Evolutionary conservation across 1,139 yeast species (phyloP), one percentile per base, ranked within the genome.

Genomic region (Yamadazyma conglobata): DNA sequence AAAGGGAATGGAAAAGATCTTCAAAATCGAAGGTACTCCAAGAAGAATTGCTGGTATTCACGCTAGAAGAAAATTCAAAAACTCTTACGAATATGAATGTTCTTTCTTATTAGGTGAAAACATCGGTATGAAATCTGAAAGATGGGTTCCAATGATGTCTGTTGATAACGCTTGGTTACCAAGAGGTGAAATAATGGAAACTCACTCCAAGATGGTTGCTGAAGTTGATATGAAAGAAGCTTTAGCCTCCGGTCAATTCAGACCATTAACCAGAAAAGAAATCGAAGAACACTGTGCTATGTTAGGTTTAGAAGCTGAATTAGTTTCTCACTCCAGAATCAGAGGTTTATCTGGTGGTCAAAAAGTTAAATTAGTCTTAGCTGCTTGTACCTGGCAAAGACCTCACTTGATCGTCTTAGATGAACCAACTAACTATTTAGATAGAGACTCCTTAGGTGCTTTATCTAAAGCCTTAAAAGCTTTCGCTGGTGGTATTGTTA

Each of bases 201-300:
- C 97, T 47, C 98, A 91, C 79, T 74, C 96, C 67, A 91, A 91
- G 88, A 67, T 89, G 81, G 96, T 91, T 70, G 96, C 97, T 69
- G 98, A 91, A 78, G 97, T 91, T 64, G 98, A 91, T 72, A 89
- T 91, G 97, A 91, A 91, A 85, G 98, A 91, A 78, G 98, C 98
- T 69, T 81, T 91, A 67, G 97, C 97, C 62, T 89, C 97, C 56
- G 98, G 98, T 79, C 97, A 91, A 80, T 91, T 91, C 94, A 88
- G 98, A 77, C 95, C 98, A 47, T 85, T 91, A 70, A 89, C 97
- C 71, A 88, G 97, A 81, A 91, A 91, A 82, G 98, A 91, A 77
- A 91, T 91, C 59, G 98, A 91, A 82, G 82, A 80, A 58, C 98
- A 91, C 77, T 91, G 98, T 78, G 79, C 87, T 54, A 84, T 87